phyloP scores from a whole-genome alignment of 768 basidiomycete species.

The Leccinellum albellum region DNA sequence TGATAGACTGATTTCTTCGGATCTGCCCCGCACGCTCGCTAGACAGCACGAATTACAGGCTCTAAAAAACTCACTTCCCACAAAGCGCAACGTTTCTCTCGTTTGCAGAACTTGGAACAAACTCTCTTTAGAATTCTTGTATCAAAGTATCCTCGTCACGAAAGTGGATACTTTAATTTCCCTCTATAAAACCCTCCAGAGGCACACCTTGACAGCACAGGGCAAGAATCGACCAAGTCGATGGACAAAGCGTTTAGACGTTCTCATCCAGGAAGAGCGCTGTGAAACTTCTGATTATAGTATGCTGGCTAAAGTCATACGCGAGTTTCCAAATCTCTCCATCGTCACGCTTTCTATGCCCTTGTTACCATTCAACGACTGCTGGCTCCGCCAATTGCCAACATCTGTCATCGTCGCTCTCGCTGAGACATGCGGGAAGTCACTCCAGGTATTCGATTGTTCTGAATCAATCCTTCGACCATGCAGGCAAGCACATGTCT shows the following conservation, averaged over 20 bases:
- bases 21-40: conserved; percentile 18
- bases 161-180: conserved; percentile 15
- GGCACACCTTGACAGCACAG: background rate
- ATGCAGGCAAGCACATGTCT: conserved; percentile 21
- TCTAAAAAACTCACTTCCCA: conserved; percentile 21
- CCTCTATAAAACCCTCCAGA: conserved; percentile 14
- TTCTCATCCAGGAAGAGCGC: conserved; percentile 23
- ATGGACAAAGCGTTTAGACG: conserved; percentile 28
- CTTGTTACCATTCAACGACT: conserved; percentile 20
- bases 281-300: conserved; percentile 25
- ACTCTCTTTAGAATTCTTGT: conserved; percentile 21
- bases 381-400: conserved; percentile 27
- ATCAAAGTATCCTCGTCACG: conserved; percentile 21
- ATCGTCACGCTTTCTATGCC: conserved; percentile 27
- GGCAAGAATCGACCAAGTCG: conserved; percentile 14
- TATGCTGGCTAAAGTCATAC: conserved; percentile 20
- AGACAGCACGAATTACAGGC: conserved; percentile 12
- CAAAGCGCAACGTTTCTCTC: conserved; percentile 19
- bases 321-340: conserved; percentile 24
- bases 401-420: conserved; percentile 17
- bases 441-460: conserved; percentile 27
- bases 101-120: conserved; percentile 26
- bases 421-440: conserved; percentile 25
- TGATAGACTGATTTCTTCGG: conserved; percentile 7
- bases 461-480: conserved; percentile 30